phyloP scores from a whole-genome alignment of 768 basidiomycete species.

The Phylloporus arenicola region DNA sequence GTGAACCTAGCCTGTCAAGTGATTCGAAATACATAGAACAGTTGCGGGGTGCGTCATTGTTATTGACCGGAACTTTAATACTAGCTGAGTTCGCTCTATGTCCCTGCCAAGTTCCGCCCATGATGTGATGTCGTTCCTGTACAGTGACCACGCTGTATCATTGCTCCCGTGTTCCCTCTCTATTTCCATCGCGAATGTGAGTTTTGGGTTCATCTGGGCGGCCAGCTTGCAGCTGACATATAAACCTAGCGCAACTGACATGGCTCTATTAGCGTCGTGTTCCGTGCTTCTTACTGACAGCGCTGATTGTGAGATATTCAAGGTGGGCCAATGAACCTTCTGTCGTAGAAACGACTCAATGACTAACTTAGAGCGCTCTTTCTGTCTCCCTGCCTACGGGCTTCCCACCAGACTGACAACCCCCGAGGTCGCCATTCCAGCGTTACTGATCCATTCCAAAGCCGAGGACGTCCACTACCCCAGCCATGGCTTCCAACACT shows the following conservation, averaged over 20 bases:
- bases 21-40: neutral
- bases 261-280: neutral
- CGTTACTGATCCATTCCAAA: neutral
- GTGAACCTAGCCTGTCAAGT: neutral
- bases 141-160: neutral
- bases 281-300: neutral
- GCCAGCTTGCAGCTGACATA: neutral
- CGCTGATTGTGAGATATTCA: neutral
- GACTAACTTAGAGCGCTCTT: neutral
- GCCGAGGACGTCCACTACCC: neutral
- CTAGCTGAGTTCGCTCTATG: neutral
- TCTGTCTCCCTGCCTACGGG: neutral
- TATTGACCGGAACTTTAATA: neutral
- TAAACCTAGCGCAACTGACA: neutral
- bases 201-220: neutral
- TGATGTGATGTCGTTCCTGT: neutral
- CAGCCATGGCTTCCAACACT: conserved; percentile 12
- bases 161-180: neutral
- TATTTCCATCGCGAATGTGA: neutral
- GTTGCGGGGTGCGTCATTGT: neutral
- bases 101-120: neutral
- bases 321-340: neutral
- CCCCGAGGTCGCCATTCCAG: neutral
- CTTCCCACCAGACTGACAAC: neutral
- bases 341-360: neutral